Percentiles rank a stretch among this genome's conserved stretches.
Conservation (phyloP, 352 stramenopile genomes). For the Phytophthora agathidicida region DNA sequence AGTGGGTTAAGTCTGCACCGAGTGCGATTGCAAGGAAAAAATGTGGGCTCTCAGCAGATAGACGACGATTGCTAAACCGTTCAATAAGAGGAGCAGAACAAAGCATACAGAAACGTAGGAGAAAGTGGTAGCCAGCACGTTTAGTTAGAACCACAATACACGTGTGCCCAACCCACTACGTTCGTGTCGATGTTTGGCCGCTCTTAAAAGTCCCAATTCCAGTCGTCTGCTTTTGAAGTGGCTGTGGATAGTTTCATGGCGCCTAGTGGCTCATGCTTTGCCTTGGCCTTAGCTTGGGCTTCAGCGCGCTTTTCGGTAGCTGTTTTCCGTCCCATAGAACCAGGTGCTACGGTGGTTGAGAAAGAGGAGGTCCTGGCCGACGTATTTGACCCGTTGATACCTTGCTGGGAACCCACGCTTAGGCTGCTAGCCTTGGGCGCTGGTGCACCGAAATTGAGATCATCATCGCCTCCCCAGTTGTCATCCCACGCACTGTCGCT, state of each 20-base stretch:
- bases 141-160: constrained; percentile 22
- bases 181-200: neutral
- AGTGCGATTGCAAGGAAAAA: no score
- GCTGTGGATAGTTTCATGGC: constrained; percentile 66
- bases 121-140: constrained; percentile 31
- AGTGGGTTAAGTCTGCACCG: no score
- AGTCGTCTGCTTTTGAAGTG: constrained; percentile 66
- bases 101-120: no score
- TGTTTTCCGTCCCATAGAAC: constrained; percentile 41
- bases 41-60: no score
- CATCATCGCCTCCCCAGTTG: constrained; percentile 68
- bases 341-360: constrained; percentile 11
- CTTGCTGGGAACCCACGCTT: constrained; percentile 21
- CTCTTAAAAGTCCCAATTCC: constrained; percentile 82
- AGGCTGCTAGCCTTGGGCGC: constrained; percentile 23
- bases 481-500: constrained; percentile 64
- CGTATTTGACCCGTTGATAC: constrained; percentile 14
- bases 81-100: no score
- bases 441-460: constrained; percentile 40
- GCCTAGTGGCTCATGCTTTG: constrained; percentile 52
- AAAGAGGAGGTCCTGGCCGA: constrained; percentile 20
- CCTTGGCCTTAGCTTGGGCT: constrained; percentile 66
- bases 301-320: constrained; percentile 61
- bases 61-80: no score
- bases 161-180: neutral